A percentile compares a stretch with the other conserved stretches of the same genome.
phyloP scores from a whole-genome alignment of 2,329 filamentous ascomycete species.

The Talaromyces verruculosus region DNA sequence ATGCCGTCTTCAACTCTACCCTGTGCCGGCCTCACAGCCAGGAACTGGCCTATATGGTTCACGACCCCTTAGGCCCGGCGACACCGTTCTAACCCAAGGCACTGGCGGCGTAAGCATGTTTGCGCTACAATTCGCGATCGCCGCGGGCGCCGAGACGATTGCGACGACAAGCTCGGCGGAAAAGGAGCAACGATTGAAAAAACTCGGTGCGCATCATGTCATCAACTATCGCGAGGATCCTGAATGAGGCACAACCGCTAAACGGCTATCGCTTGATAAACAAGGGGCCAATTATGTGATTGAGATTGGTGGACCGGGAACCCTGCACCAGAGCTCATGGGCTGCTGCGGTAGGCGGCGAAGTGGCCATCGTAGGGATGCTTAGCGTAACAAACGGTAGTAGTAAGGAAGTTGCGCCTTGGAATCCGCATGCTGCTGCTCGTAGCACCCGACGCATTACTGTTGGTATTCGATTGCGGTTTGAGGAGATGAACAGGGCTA shows the following conservation, averaged over 20 bases:
- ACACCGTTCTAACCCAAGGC: background rate
- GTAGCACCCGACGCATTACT: background rate
- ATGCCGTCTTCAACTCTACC: background rate
- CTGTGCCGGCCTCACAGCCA: background rate
- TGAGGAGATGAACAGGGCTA: background rate
- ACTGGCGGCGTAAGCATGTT: background rate
- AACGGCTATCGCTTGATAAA: background rate
- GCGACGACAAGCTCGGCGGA: background rate
- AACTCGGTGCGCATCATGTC: background rate
- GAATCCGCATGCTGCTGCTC: background rate
- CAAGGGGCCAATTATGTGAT: background rate
- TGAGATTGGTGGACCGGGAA: background rate
- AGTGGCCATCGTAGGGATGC: background rate
- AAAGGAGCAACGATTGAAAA: background rate
- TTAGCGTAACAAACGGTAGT: background rate
- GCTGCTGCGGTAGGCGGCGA: background rate
- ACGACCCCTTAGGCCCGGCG: background rate
- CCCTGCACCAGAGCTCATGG: background rate
- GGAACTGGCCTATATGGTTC: background rate
- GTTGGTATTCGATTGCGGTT: background rate
- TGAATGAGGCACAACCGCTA: background rate
- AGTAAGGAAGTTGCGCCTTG: background rate
- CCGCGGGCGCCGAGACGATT: background rate
- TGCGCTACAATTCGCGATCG: background rate
- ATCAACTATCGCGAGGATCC: background rate